phyloP scores from a whole-genome alignment of 2,329 filamentous ascomycete genomes.

The Aspergillus jensenii region DNA sequence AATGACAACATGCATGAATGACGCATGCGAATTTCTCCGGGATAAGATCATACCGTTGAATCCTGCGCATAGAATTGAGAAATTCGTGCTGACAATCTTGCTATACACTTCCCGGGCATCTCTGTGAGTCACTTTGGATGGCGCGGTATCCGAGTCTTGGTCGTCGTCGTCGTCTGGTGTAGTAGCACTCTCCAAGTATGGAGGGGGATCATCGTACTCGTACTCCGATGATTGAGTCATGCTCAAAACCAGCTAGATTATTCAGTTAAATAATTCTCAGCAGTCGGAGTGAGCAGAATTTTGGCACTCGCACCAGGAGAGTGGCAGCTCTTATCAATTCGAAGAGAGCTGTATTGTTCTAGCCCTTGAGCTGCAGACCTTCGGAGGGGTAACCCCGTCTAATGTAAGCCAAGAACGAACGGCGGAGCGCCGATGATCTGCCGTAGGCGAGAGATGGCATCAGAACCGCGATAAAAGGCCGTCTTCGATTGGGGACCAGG shows the following conservation, averaged over 20 bases:
- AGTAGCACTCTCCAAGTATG: conserved; percentile 1
- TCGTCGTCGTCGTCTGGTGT: neutral
- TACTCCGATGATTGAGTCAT: conserved; percentile 1
- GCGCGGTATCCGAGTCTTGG: conserved; percentile 1
- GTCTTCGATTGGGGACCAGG: neutral
- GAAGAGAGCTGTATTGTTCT: neutral
- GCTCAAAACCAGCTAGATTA: neutral
- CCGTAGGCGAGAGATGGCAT: neutral
- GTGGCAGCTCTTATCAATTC: neutral
- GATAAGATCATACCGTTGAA: conserved; percentile 19
- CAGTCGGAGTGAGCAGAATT: no score
- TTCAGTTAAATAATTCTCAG: neutral
- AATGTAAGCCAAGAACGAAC: neutral
- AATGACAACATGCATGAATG: neutral
- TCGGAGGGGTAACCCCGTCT: neutral
- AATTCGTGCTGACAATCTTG: conserved; percentile 23
- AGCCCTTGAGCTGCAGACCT: neutral
- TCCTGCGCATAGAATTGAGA: conserved; percentile 18
- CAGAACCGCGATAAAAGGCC: neutral
- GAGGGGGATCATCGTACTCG: neutral
- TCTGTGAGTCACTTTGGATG: conserved; percentile 3
- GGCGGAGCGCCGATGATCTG: neutral
- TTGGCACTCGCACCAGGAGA: neutral
- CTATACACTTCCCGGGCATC: conserved; percentile 19
- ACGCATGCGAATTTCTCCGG: neutral